Percentiles rank a stretch among this genome's conserved stretches.
phyloP scores from a whole-genome alignment of 78 protist genomes.

The Dictyostelium brefeldianum region DNA sequence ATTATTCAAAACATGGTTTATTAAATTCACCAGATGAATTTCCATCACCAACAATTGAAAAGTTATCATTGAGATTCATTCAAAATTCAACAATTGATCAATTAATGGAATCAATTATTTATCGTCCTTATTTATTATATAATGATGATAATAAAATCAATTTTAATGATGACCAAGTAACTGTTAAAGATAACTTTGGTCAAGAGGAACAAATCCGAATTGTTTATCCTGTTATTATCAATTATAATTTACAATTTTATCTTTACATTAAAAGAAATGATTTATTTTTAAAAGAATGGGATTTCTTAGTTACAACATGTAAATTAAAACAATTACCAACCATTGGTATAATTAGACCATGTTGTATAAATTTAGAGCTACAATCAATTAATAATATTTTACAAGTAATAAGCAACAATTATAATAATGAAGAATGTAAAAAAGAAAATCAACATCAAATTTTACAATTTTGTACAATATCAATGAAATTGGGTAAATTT shows the following conservation, averaged over 20 bases:
- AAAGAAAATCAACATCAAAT: not conserved
- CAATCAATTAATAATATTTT: not conserved
- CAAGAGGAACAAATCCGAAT: too few species aligned
- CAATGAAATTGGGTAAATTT: not conserved
- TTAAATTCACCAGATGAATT: too few species aligned
- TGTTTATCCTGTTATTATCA: too few species aligned
- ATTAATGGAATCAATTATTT: not conserved
- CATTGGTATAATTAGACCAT: not conserved
- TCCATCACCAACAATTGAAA: not conserved
- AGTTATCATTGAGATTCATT: not conserved
- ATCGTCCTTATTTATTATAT: not conserved
- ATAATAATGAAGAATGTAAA: too few species aligned
- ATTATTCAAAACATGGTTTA: too few species aligned
- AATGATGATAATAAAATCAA: too few species aligned
- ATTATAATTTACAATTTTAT: too few species aligned
- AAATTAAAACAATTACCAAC: too few species aligned
- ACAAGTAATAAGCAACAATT: not conserved
- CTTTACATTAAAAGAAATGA: not conserved
- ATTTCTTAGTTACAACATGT: not conserved
- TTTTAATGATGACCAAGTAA: not conserved
- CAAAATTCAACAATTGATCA: not conserved
- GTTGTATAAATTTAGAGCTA: not conserved
- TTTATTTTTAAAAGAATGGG: not conserved
- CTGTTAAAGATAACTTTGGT: not conserved
- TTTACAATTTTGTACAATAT: not conserved